phyloP scores from a whole-genome alignment of 768 basidiomycete species.

The Termitomyces bulborhizus region DNA sequence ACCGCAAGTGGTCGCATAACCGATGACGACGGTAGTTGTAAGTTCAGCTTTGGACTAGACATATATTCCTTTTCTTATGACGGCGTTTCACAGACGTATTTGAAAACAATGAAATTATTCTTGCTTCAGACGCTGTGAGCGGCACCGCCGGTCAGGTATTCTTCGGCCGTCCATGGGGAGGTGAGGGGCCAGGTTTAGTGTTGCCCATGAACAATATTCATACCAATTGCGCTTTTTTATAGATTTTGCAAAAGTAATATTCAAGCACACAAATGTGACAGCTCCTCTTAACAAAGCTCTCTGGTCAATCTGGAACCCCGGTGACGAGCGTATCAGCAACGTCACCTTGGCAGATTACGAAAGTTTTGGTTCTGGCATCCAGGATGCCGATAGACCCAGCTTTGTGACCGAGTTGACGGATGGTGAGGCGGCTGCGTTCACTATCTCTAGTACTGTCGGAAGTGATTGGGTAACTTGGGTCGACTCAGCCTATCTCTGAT shows the following conservation, averaged over 20 bases:
- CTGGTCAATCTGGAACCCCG: constrained; percentile 41
- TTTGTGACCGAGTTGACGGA: constrained; percentile 33
- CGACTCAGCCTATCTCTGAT: constrained; percentile 27
- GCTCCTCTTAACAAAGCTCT: constrained; percentile 33
- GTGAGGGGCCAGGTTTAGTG: constrained; percentile 17
- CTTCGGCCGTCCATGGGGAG: constrained; percentile 44
- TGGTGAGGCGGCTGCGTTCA: constrained; percentile 30
- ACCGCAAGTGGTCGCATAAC: constrained; percentile 44
- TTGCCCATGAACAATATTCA: neutral
- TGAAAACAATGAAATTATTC: constrained; percentile 36
- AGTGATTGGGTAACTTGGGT: constrained; percentile 42
- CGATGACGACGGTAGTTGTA: constrained; percentile 40
- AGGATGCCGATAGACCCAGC: constrained; percentile 27
- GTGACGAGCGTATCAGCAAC: constrained; percentile 31
- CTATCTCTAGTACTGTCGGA: constrained; percentile 39
- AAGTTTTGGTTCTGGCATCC: constrained; percentile 34
- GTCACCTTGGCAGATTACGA: constrained; percentile 42
- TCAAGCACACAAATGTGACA: constrained; percentile 37
- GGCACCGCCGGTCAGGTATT: constrained; percentile 29
- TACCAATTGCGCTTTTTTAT: neutral
- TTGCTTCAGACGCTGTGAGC: constrained; percentile 32
- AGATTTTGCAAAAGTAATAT: constrained; percentile 46
- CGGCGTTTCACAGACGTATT: constrained; percentile 29
- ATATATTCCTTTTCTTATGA: neutral
- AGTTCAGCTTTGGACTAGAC: constrained; percentile 9